phyloP scores from a whole-genome alignment of 176 grass and related monocot genomes.

The Musa acuminata region DNA sequence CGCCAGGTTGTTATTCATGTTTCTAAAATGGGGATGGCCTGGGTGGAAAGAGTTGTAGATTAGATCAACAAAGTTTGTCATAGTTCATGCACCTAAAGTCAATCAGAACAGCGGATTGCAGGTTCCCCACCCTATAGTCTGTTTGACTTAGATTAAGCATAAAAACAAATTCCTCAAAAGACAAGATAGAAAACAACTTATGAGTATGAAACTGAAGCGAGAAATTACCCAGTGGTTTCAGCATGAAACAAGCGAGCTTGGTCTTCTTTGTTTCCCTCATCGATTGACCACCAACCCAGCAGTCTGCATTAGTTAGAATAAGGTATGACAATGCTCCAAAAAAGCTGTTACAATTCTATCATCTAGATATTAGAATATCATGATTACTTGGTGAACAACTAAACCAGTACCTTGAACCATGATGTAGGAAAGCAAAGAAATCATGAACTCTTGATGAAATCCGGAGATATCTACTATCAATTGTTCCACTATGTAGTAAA shows the following conservation, averaged over 20 bases:
- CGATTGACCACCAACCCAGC: slow-evolving; percentile 96
- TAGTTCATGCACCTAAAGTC: no score
- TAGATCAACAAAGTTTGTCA: no score
- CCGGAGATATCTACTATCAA: slow-evolving; percentile 55
- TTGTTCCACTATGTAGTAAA: slow-evolving; percentile 56
- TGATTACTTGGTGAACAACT: not conserved
- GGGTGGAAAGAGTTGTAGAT: no score
- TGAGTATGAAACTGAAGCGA: slow-evolving; percentile 4
- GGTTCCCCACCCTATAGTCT: no score
- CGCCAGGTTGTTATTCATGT: no score
- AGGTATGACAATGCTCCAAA: not conserved
- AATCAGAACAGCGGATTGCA: no score
- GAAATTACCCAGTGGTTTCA: slow-evolving; percentile 61
- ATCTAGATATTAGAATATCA: not conserved
- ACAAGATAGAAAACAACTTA: no score
- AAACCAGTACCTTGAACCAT: slow-evolving; percentile 71
- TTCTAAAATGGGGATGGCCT: no score
- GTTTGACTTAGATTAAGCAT: no score
- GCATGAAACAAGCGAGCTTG: slow-evolving; percentile 68
- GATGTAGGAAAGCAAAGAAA: slow-evolving; percentile 90
- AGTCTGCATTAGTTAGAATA: slow-evolving; percentile 37
- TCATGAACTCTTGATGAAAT: slow-evolving; percentile 60
- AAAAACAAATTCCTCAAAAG: no score
- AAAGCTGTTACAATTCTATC: not conserved
- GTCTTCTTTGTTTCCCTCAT: slow-evolving; percentile 91